Evolutionary conservation across 176 grass and related monocot genomes (phyloP), one percentile per base, ranked within the genome.

Genomic region (Dendrocalamus sinicus): DNA sequence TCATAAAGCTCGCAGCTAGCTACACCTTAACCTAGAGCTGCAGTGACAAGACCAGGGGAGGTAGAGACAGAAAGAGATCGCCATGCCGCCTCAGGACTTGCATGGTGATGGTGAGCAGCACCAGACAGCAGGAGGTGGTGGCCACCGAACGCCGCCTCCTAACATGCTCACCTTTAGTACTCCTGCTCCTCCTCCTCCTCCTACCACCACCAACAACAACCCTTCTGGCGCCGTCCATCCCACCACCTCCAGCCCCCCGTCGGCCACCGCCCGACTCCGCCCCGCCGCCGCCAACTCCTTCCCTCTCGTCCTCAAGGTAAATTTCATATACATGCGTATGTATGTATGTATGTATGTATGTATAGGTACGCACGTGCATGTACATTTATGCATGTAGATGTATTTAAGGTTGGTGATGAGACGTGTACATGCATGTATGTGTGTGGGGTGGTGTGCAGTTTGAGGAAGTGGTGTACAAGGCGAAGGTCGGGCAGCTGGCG

Each of bases 391-490:
- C 10, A n/a, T 26, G n/a, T 68, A 15, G 40, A 73, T 83, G 41
- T 61, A 23, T 11, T 50, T 5, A 63, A 15, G 24, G 35, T 54
- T 13, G 6, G 54, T 72, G 48, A 15, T 66, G 46, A 81, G 73
- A 88, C 72, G 41, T 83, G 69, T 58, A 44, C 75, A 89, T 91
- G 81, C 78, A 86, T 77, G 10, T 45, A 17, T 57, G 4, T 41
- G n/a, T 7, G 15, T 87, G 9, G 37, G 17, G 19, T n/a, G 17
- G 19, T 23, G 71, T 89, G 77, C 86, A 99, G 97, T 99, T 99
- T 51, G 94, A 96, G 63, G 97, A 96, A 11, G 92, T 99, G 50
- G 94, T 89, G 39, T 94, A 93, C 90, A 96, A 90, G 82, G 94
- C 94, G 54, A 99, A 89, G 76, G 8, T 91, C 5, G 87, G 86